A percentile compares a stretch with the other conserved stretches of the same genome.
These are phyloP conservation scores for Furcasterigmium furcatum DNA, from an alignment of 2,329 filamentous ascomycete genomes.

Conservation along the genomic window DNA sequence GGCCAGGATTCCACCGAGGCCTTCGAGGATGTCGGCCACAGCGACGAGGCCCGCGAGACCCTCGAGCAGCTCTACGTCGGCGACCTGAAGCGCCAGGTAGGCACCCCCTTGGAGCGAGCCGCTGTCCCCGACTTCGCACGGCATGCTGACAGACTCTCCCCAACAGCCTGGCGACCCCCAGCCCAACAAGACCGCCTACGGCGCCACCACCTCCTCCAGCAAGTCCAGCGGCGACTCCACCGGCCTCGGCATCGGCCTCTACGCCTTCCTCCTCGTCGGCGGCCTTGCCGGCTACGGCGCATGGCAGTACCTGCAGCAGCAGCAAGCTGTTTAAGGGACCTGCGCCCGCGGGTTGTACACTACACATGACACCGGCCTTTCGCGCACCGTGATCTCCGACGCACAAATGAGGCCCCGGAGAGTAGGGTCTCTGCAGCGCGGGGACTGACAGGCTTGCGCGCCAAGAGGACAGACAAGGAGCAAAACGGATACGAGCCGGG, in stretches of 20 bases:
- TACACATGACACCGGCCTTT: neutral
- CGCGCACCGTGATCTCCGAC: neutral
- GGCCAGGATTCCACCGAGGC: slow-evolving; percentile 97
- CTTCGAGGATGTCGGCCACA: slow-evolving; percentile 99
- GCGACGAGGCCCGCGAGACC: slow-evolving; percentile 95
- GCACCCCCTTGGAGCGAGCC: slow-evolving; percentile 20
- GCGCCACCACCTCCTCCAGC: slow-evolving; percentile 42
- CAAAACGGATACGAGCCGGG: neutral
- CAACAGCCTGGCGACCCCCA: slow-evolving; percentile 72
- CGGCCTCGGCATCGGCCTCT: slow-evolving; percentile 73
- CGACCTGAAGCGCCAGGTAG: slow-evolving; percentile 75
- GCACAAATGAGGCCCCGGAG: neutral
- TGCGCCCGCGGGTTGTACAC: neutral
- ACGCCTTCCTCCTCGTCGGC: slow-evolving; percentile 76
- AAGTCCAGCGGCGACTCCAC: slow-evolving; percentile 44
- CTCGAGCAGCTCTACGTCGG: slow-evolving; percentile 75
- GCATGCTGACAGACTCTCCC: slow-evolving; percentile 17
- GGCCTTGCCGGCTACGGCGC: slow-evolving; percentile 73
- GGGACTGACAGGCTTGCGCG: neutral
- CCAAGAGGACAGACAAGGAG: neutral
- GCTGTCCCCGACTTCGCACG: neutral
- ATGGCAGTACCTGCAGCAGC: slow-evolving; percentile 80
- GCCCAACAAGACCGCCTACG: slow-evolving; percentile 54
- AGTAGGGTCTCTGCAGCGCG: too few relatives aligned
- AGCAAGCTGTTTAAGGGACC: slow-evolving; percentile 21